phyloP scores from a whole-genome alignment of 2,329 filamentous ascomycete genomes.

The Colletotrichum filicis region DNA sequence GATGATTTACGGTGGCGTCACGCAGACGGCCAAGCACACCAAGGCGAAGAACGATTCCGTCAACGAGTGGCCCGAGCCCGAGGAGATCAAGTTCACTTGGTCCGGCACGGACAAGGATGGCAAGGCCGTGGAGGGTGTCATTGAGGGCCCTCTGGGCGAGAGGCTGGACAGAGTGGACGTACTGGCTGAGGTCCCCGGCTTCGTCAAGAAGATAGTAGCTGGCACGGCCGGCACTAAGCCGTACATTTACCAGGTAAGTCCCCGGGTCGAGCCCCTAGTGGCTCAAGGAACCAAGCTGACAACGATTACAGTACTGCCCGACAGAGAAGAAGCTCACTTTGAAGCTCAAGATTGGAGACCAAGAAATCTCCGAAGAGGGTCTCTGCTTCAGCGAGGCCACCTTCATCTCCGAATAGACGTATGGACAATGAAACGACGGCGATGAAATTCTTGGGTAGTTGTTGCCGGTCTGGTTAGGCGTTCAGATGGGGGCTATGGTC shows the following conservation, averaged over 20 bases:
- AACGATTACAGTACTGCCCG: slow-evolving; percentile 72
- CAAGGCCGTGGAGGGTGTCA: slow-evolving; percentile 74
- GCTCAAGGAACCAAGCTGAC: slow-evolving; percentile 38
- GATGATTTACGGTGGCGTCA: slow-evolving; percentile 77
- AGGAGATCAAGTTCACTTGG: slow-evolving; percentile 80
- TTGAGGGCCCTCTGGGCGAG: slow-evolving; percentile 76
- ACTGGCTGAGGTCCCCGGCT: slow-evolving; percentile 95
- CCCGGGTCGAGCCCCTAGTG: background rate
- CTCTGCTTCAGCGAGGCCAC: slow-evolving; percentile 88
- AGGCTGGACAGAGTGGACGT: slow-evolving; percentile 89
- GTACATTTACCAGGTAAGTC: slow-evolving; percentile 92
- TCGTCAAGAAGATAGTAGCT: slow-evolving; percentile 94
- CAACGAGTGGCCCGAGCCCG: slow-evolving; percentile 91
- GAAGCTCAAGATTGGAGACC: slow-evolving; percentile 86
- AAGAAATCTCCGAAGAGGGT: slow-evolving; percentile 82
- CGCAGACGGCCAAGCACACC: slow-evolving; percentile 75
- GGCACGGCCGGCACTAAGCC: slow-evolving; percentile 91
- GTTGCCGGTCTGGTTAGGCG: slow-evolving; percentile 31
- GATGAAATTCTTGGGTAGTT: slow-evolving; percentile 22
- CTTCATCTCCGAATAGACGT: slow-evolving; percentile 79
- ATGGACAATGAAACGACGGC: slow-evolving; percentile 19
- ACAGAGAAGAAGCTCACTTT: slow-evolving; percentile 72
- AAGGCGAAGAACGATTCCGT: slow-evolving; percentile 77
- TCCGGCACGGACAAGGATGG: slow-evolving; percentile 80
- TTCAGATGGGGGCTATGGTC: slow-evolving; percentile 27